Conservation (phyloP, 1,284 basidiomycete genomes). For the Exobasidium rhododendri region DNA sequence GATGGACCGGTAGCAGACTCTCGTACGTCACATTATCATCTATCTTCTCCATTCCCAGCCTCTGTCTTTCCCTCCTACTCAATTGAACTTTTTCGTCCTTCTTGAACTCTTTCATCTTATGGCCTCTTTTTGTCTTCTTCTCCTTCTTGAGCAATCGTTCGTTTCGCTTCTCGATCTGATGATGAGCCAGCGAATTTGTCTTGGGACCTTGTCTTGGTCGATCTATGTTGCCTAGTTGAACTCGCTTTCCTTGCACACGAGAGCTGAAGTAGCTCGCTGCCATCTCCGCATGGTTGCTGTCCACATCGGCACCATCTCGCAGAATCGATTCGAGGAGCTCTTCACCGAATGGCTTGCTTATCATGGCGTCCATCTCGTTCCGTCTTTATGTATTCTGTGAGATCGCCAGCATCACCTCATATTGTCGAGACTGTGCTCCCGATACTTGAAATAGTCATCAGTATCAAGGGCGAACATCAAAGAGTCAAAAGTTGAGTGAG, state of each 20-base stretch:
- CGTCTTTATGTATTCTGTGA: too few species aligned
- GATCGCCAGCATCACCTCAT: too few species aligned
- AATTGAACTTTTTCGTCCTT: neutral
- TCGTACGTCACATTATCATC: constrained; percentile 8
- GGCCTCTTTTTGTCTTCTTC: neutral
- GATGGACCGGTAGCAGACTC: neutral
- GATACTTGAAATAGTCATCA: neutral
- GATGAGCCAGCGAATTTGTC: neutral
- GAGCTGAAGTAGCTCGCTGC: constrained; percentile 3
- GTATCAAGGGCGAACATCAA: too few species aligned
- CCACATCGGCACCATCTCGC: neutral
- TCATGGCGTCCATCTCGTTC: neutral
- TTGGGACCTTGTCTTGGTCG: constrained; percentile 5
- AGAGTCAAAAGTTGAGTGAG: too few species aligned
- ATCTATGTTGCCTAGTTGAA: constrained; percentile 14
- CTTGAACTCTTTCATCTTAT: neutral
- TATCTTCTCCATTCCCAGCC: constrained; percentile 2
- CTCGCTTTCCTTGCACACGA: constrained; percentile 12
- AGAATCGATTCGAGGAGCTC: neutral
- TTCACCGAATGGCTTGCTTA: neutral
- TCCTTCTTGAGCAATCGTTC: constrained; percentile 3
- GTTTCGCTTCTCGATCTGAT: constrained; percentile 10
- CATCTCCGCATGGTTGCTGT: neutral
- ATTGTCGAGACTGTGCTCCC: too few species aligned
- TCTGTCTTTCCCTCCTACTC: constrained; percentile 9